phyloP scores from a whole-genome alignment of 768 basidiomycete species.

The Mycena vitilis region DNA sequence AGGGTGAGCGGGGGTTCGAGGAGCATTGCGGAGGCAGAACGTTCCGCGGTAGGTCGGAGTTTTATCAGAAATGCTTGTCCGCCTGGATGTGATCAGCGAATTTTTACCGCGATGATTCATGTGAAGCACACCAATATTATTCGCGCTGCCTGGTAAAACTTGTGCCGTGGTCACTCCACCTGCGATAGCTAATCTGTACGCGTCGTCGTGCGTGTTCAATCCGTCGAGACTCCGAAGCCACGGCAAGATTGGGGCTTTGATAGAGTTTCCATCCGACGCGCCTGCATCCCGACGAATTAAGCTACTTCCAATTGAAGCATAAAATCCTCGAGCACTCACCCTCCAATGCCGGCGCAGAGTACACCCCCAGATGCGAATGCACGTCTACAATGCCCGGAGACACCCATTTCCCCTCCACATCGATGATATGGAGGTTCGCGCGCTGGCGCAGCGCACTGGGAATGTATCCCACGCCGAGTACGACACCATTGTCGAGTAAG shows the following conservation, averaged over 20 bases:
- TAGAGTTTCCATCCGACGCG: slow-evolving; percentile 67
- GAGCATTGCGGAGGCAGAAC: slow-evolving; percentile 72
- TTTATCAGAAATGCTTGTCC: slow-evolving; percentile 87
- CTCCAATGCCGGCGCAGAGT: slow-evolving; percentile 37
- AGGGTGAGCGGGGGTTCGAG: slow-evolving; percentile 77
- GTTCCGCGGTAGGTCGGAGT: slow-evolving; percentile 71
- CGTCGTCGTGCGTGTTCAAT: slow-evolving; percentile 77
- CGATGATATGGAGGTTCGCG: slow-evolving; percentile 16
- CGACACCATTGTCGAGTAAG: slow-evolving; percentile 59
- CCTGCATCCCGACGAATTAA: too few relatives aligned
- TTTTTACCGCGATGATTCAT: too few relatives aligned
- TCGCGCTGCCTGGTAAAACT: slow-evolving; percentile 74
- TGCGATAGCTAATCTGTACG: slow-evolving; percentile 65
- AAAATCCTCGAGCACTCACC: too few relatives aligned
- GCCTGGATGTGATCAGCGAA: slow-evolving; percentile 44
- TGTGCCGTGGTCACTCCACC: slow-evolving; percentile 82
- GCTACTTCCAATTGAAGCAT: too few relatives aligned
- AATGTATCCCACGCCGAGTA: slow-evolving; percentile 54
- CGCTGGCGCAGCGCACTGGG: slow-evolving; percentile 39
- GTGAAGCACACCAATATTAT: slow-evolving; percentile 62
- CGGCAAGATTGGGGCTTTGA: slow-evolving; percentile 62
- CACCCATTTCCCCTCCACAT: slow-evolving; percentile 65
- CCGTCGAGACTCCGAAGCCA: slow-evolving; percentile 81
- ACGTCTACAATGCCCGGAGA: slow-evolving; percentile 64
- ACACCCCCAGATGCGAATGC: slow-evolving; percentile 56